Conservation (phyloP, 2,329 filamentous ascomycete genomes). For the Beauveria sp. region DNA sequence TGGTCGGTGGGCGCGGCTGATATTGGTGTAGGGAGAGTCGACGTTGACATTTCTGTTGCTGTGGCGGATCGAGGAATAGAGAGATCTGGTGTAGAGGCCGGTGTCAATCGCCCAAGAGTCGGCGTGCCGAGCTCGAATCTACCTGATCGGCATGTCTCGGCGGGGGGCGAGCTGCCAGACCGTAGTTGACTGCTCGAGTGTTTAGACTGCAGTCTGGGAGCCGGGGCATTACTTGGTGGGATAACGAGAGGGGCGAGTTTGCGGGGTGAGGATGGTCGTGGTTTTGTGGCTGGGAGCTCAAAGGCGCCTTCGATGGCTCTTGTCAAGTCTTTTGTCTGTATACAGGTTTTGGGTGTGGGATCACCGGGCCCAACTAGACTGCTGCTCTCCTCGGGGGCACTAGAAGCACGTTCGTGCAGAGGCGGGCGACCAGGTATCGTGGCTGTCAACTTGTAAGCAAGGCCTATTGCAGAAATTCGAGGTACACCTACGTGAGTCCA, state of each 20-base stretch:
- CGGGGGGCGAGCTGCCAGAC: constrained; percentile 32
- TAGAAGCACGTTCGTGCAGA: constrained; percentile 56
- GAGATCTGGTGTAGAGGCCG: constrained; percentile 31
- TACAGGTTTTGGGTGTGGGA: constrained; percentile 11
- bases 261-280: constrained; percentile 37
- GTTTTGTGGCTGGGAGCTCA: constrained; percentile 14
- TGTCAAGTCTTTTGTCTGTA: constrained; percentile 18
- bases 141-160: constrained; percentile 32
- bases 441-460: constrained; percentile 34
- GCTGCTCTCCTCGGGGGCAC: constrained; percentile 43
- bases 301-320: constrained; percentile 19
- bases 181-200: constrained; percentile 38
- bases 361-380: neutral
- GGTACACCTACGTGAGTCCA: constrained; percentile 59
- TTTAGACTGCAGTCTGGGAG: constrained; percentile 23
- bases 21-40: constrained; percentile 39
- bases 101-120: constrained; percentile 37
- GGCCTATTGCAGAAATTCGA: neutral
- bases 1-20: constrained; percentile 39
- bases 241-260: constrained; percentile 51
- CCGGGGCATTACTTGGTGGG: constrained; percentile 24
- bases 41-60: constrained; percentile 27
- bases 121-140: constrained; percentile 40
- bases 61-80: constrained; percentile 34
- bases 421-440: constrained; percentile 60